Conservation (phyloP, 306 rosid genomes). For the Rubus idaeus region DNA sequence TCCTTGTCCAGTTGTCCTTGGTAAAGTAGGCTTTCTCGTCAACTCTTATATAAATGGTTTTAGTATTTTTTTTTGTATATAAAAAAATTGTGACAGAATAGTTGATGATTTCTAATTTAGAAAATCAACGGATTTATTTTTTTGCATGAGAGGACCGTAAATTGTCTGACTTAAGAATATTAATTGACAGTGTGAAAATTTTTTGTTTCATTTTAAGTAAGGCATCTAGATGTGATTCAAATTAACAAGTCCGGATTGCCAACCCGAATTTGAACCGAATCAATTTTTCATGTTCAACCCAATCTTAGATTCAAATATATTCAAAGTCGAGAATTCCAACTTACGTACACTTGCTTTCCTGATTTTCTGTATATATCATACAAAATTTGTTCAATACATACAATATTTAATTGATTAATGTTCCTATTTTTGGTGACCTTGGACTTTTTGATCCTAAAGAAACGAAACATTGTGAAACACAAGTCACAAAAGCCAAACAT, state of each 20-base stretch:
- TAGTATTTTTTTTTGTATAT: no score
- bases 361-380: not conserved
- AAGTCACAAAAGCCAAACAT: not conserved
- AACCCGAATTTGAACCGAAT: not conserved
- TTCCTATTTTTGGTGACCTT: not conserved
- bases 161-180: no score
- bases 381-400: not conserved
- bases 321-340: not conserved
- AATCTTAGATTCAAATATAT: not conserved
- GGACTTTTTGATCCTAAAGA: not conserved
- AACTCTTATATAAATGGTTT: no score
- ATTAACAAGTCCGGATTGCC: not conserved
- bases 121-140: no score
- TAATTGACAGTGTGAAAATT: no score
- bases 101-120: no score
- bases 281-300: not conserved
- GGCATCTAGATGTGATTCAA: not conserved
- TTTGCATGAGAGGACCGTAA: no score
- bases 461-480: slow-evolving; percentile 27
- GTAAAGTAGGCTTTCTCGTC: no score
- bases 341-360: not conserved
- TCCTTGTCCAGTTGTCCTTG: no score
- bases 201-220: not conserved
- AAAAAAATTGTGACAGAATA: no score
- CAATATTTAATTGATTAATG: not conserved